A percentile compares a stretch with the other conserved stretches of the same genome.
phyloP scores from a whole-genome alignment of 306 rosid species.

The Vigna radiata region DNA sequence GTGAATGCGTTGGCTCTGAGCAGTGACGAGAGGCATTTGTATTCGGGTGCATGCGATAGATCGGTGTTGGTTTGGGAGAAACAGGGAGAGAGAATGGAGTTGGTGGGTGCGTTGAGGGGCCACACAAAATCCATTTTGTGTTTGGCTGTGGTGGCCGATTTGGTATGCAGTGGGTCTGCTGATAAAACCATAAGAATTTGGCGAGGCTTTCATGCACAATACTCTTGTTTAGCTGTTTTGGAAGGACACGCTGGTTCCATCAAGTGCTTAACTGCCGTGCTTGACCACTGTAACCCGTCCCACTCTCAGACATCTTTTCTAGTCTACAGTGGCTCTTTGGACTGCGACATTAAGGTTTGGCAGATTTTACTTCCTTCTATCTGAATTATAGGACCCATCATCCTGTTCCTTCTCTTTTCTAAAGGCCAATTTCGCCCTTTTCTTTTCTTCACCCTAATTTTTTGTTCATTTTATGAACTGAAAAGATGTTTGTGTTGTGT shows the following conservation, averaged over 20 bases:
- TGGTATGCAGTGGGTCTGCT: conserved; percentile 88
- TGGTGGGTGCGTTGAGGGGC: conserved; percentile 78
- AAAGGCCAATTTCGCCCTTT: background rate
- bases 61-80: conserved; percentile 84
- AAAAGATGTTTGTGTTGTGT: background rate
- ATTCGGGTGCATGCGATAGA: conserved; percentile 88
- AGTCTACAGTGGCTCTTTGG: conserved; percentile 84
- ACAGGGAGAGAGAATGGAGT: conserved; percentile 51
- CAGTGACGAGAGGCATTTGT: conserved; percentile 61
- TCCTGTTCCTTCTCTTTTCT: background rate
- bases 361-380: conserved; percentile 58
- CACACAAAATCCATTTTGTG: conserved; percentile 78
- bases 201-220: conserved; percentile 61
- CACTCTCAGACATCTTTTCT: conserved; percentile 53
- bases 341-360: conserved; percentile 83
- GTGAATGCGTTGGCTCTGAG: conserved; percentile 81
- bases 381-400: conserved; percentile 21
- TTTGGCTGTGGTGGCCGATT: conserved; percentile 64
- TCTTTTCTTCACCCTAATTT: background rate
- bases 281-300: conserved; percentile 47
- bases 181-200: conserved; percentile 81
- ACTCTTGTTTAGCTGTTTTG: conserved; percentile 70
- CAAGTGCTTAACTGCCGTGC: conserved; percentile 72
- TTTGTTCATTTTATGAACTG: background rate
- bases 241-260: conserved; percentile 82